Evolutionary conservation across 495 filamentous ascomycete species (phyloP).

Genomic region (Sordaria brevicollis): DNA sequence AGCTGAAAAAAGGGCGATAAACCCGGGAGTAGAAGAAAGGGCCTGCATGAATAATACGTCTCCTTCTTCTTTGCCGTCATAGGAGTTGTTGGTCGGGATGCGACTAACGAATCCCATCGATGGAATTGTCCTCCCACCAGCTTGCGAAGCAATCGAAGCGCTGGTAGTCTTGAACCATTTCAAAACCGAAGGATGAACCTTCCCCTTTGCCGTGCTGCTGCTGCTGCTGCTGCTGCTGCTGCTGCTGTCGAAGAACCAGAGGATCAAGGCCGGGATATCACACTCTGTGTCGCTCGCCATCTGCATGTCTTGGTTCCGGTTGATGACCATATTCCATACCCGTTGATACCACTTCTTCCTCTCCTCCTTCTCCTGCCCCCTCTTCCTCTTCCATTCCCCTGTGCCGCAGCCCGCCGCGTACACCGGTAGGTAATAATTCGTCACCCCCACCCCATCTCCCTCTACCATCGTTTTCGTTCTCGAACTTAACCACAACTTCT

Average conservation of each 20-base stretch:
- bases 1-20: slow-evolving; percentile 54
- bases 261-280: slow-evolving; percentile 32
- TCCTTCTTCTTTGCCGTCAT: slow-evolving; percentile 7
- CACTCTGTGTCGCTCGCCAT: background rate
- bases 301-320: background rate
- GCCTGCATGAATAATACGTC: slow-evolving; percentile 56
- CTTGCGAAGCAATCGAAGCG: slow-evolving; percentile 22
- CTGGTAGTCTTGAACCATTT: slow-evolving; percentile 50
- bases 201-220: too few relatives aligned
- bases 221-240: slow-evolving; percentile 50
- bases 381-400: too few relatives aligned
- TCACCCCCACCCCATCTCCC: slow-evolving; percentile 42
- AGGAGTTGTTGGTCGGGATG: slow-evolving; percentile 53
- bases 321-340: background rate
- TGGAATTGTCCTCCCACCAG: slow-evolving; percentile 38
- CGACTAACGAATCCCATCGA: slow-evolving; percentile 66
- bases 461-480: slow-evolving; percentile 41
- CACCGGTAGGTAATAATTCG: slow-evolving; percentile 57
- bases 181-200: slow-evolving; percentile 40
- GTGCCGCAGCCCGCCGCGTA: slow-evolving; percentile 22
- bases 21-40: slow-evolving; percentile 40
- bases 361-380: slow-evolving; percentile 1
- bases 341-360: background rate
- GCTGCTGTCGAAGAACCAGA: slow-evolving; percentile 70
- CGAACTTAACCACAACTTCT: slow-evolving; percentile 42